A percentile compares a stretch with the other conserved stretches of the same genome.
phyloP scores from a whole-genome alignment of 2,329 filamentous ascomycete species.

The Dactylellina leptospora region DNA sequence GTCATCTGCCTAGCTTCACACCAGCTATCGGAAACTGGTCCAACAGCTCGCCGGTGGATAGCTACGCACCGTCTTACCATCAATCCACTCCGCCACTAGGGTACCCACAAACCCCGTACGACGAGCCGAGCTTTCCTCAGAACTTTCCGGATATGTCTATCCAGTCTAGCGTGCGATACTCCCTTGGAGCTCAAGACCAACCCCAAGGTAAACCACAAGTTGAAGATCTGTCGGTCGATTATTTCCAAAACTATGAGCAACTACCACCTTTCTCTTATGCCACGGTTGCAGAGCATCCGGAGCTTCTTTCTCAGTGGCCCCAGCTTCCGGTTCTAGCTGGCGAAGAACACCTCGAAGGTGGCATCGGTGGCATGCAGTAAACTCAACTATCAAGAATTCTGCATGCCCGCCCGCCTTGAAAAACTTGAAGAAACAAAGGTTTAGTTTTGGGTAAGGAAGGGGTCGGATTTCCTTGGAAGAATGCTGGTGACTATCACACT shows the following conservation, averaged over 20 bases:
- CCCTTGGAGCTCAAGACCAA: conserved; percentile 44
- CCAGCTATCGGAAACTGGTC: conserved; percentile 52
- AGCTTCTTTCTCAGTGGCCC: conserved; percentile 52
- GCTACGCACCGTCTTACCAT: conserved; percentile 50
- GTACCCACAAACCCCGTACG: conserved; percentile 50
- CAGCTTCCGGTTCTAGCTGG: conserved; percentile 51
- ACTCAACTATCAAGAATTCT: background rate
- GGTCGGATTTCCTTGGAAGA: conserved; percentile 17
- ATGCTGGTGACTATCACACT: conserved; percentile 29
- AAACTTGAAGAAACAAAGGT: conserved; percentile 15
- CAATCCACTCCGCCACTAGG: conserved; percentile 48
- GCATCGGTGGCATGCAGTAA: conserved; percentile 45
- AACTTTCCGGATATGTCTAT: conserved; percentile 50
- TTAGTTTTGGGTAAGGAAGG: conserved; percentile 2
- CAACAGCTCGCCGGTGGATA: conserved; percentile 49
- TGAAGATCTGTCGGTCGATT: conserved; percentile 48
- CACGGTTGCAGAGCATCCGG: conserved; percentile 53
- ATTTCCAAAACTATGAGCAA: conserved; percentile 51
- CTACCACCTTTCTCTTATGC: conserved; percentile 51
- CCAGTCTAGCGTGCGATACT: conserved; percentile 45
- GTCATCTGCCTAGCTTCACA: conserved; percentile 48
- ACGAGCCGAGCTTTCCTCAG: conserved; percentile 48
- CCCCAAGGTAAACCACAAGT: conserved; percentile 36
- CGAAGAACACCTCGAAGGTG: conserved; percentile 49
- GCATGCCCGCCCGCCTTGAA: conserved; percentile 16